These are phyloP conservation scores for Curvularia lunata DNA, from an alignment of 2,329 filamentous ascomycete genomes.

Conservation along the genomic window DNA sequence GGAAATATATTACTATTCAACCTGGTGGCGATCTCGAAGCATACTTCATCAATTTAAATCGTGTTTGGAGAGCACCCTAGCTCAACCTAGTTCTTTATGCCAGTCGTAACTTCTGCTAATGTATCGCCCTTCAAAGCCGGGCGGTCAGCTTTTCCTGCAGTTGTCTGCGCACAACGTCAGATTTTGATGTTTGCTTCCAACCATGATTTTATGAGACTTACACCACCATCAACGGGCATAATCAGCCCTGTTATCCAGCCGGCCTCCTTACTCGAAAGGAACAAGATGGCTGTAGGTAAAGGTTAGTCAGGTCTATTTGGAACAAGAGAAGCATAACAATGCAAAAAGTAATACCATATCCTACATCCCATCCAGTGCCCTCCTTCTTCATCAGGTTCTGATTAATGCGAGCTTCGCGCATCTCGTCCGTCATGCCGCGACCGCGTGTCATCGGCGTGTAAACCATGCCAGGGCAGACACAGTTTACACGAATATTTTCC, in stretches of 20 bases:
- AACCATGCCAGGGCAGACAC: constrained; percentile 62
- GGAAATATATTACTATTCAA: background rate
- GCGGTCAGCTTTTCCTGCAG: constrained; percentile 32
- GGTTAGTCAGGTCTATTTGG: background rate
- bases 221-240: constrained; percentile 30
- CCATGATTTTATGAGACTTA: constrained; percentile 11
- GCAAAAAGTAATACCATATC: background rate
- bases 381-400: constrained; percentile 61
- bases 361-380: constrained; percentile 62
- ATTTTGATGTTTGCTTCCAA: background rate
- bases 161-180: constrained; percentile 20
- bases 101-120: constrained; percentile 18
- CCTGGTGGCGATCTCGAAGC: background rate
- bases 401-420: constrained; percentile 57
- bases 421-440: constrained; percentile 58
- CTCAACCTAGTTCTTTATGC: constrained; percentile 11
- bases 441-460: constrained; percentile 64
- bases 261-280: constrained; percentile 24
- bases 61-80: background rate
- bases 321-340: background rate
- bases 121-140: constrained; percentile 30
- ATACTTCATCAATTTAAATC: background rate
- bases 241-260: constrained; percentile 31
- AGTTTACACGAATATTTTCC: constrained; percentile 61
- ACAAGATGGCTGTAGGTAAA: constrained; percentile 11